These are phyloP conservation scores for Amaranthus cruentus DNA, from an alignment of 148 eudicot genomes.

Conservation along the genomic window DNA sequence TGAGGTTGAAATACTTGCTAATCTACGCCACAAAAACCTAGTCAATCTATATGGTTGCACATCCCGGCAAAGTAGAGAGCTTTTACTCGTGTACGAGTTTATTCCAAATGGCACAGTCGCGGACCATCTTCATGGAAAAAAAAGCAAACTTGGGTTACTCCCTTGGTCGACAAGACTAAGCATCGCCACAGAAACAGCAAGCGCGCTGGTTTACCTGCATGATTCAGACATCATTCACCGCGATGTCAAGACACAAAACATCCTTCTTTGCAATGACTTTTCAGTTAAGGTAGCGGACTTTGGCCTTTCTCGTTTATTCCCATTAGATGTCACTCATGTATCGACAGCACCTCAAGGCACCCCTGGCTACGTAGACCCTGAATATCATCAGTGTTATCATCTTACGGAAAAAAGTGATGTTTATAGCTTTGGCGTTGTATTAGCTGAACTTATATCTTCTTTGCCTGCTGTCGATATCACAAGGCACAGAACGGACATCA, in stretches of 20 bases:
- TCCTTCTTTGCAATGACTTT: slow-evolving; percentile 48
- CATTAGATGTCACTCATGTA: slow-evolving; percentile 34
- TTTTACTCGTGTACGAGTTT: slow-evolving; percentile 73
- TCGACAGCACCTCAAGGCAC: slow-evolving; percentile 51
- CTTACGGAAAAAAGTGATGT: slow-evolving; percentile 40
- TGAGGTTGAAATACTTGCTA: slow-evolving; percentile 58
- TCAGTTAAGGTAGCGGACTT: slow-evolving; percentile 42
- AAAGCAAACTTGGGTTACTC: slow-evolving; percentile 11
- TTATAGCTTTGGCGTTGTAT: slow-evolving; percentile 37
- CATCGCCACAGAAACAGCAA: slow-evolving; percentile 53
- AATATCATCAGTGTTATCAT: slow-evolving; percentile 41
- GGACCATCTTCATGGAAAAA: slow-evolving; percentile 60
- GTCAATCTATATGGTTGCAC: slow-evolving; percentile 82
- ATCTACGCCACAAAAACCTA: slow-evolving; percentile 55
- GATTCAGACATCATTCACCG: slow-evolving; percentile 52
- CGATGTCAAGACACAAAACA: slow-evolving; percentile 57
- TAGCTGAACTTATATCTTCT: slow-evolving; percentile 39
- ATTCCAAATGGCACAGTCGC: slow-evolving; percentile 73
- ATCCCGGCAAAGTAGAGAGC: slow-evolving; percentile 42
- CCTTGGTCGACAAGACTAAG: slow-evolving; percentile 43
- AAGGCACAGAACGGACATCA: slow-evolving; percentile 32
- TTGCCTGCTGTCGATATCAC: slow-evolving; percentile 42
- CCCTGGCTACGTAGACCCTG: slow-evolving; percentile 46
- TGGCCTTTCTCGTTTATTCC: slow-evolving; percentile 39
- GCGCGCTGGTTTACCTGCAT: slow-evolving; percentile 55